These are phyloP conservation scores for Ustilago tritici DNA, from an alignment of 1,284 basidiomycete species.

Conservation along the genomic window DNA sequence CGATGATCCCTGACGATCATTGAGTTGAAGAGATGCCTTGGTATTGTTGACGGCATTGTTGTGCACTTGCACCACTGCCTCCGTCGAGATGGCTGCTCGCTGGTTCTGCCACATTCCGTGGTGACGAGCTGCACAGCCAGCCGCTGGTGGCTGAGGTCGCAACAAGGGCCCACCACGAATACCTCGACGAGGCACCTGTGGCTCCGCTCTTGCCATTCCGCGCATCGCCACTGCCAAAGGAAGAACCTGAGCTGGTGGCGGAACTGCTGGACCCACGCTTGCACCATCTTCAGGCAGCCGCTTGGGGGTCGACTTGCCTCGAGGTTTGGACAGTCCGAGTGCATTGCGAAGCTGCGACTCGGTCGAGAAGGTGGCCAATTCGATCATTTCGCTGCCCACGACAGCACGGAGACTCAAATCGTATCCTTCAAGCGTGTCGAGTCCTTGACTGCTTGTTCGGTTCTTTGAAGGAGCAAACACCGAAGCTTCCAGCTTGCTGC, in stretches of 20 bases:
- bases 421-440: conserved; percentile 18
- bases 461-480: conserved; percentile 18
- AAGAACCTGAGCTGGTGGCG: conserved; percentile 28
- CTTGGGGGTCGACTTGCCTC: conserved; percentile 24
- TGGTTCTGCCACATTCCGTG: conserved; percentile 44
- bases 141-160: conserved; percentile 14
- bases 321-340: conserved; percentile 37
- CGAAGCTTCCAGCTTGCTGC: conserved; percentile 31
- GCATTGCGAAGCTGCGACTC: conserved; percentile 47
- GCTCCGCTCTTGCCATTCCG: conserved; percentile 12
- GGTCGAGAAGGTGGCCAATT: conserved; percentile 42
- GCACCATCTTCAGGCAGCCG: conserved; percentile 25
- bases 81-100: conserved; percentile 39
- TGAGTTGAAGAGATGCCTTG: conserved; percentile 29
- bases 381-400: conserved; percentile 14
- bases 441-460: background rate
- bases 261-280: conserved; percentile 10
- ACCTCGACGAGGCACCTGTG: conserved; percentile 30
- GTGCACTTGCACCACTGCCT: conserved; percentile 41
- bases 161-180: conserved; percentile 48
- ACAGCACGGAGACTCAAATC: conserved; percentile 25
- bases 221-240: conserved; percentile 31
- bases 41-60: conserved; percentile 48
- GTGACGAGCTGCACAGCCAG: conserved; percentile 15
- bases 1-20: conserved; percentile 10